A percentile compares a stretch with the other conserved stretches of the same genome.
Conservation (phyloP, 2,329 filamentous ascomycete species). For the Aulographum hederae region DNA sequence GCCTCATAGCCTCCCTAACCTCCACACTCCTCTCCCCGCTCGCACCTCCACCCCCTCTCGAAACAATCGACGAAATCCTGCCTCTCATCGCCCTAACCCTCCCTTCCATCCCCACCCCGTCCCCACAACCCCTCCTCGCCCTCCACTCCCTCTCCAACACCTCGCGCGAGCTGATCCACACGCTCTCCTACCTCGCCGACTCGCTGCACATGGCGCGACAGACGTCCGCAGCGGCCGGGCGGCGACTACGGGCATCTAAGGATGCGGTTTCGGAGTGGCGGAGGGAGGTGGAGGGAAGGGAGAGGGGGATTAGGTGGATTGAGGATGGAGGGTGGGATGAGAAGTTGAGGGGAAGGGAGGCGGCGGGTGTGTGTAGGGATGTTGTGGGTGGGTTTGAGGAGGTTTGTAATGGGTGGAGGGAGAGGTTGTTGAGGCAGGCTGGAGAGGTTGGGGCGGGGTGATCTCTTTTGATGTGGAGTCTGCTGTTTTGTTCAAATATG, state of each 20-base stretch:
- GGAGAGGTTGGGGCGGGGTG: conserved; percentile 1
- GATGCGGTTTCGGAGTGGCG: conserved; percentile 76
- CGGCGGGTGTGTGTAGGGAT: conserved; percentile 65
- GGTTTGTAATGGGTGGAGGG: conserved; percentile 70
- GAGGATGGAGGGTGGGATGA: conserved; percentile 69
- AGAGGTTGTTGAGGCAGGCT: conserved; percentile 40
- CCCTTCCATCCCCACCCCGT: conserved; percentile 40
- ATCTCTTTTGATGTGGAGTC: no score
- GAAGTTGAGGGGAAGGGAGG: conserved; percentile 58
- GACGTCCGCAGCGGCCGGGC: conserved; percentile 61
- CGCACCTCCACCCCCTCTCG: conserved; percentile 39
- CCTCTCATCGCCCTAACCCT: conserved; percentile 48
- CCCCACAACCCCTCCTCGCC: conserved; percentile 45
- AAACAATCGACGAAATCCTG: conserved; percentile 49
- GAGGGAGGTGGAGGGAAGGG: conserved; percentile 62
- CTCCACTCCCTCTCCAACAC: conserved; percentile 48
- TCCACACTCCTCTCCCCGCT: conserved; percentile 56
- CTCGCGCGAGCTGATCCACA: conserved; percentile 54
- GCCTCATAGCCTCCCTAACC: conserved; percentile 54
- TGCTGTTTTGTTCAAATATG: no score
- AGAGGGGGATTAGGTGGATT: conserved; percentile 71
- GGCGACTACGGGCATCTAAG: conserved; percentile 62
- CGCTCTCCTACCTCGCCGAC: conserved; percentile 73
- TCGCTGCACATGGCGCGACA: conserved; percentile 89
- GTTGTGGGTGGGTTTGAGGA: conserved; percentile 88